phyloP scores from a whole-genome alignment of 169 alveolate species.

The Plasmodium gallinaceum region DNA sequence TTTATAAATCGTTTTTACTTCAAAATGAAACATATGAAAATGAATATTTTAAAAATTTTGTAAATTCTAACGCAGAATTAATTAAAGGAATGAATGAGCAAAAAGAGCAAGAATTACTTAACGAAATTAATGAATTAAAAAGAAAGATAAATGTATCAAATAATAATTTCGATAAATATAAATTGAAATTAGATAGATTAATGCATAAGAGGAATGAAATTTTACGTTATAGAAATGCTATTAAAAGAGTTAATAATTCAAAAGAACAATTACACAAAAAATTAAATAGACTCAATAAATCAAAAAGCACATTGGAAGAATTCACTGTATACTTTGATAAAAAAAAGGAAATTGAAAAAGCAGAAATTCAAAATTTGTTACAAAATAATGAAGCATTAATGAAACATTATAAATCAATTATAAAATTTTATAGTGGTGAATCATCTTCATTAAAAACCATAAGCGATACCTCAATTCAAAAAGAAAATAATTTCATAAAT shows the following conservation, averaged over 20 bases:
- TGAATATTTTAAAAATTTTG: slow-evolving; percentile 4
- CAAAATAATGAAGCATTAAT: slow-evolving; percentile 33
- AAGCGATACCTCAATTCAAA: slow-evolving; percentile 28
- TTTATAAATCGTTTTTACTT: slow-evolving; percentile 3
- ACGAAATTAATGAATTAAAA: slow-evolving; percentile 16
- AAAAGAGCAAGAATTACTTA: slow-evolving; percentile 4
- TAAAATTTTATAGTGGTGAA: slow-evolving; percentile 45
- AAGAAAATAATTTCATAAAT: slow-evolving; percentile 25
- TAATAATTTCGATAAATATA: slow-evolving; percentile 24
- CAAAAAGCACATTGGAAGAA: slow-evolving; percentile 13
- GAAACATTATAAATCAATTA: slow-evolving; percentile 39
- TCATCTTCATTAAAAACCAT: slow-evolving; percentile 38
- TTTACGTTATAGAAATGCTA: neutral
- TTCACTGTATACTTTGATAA: slow-evolving; percentile 29
- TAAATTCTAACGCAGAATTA: slow-evolving; percentile 9
- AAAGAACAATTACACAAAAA: slow-evolving; percentile 35
- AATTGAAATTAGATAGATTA: slow-evolving; percentile 54
- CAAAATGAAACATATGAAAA: neutral
- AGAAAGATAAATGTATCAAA: neutral
- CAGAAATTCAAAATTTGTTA: slow-evolving; percentile 17
- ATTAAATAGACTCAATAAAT: slow-evolving; percentile 6
- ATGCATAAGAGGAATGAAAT: slow-evolving; percentile 3
- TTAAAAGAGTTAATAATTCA: slow-evolving; percentile 11
- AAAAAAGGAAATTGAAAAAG: slow-evolving; percentile 43
- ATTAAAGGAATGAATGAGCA: neutral